These are phyloP conservation scores for Alopecurus myosuroides DNA, from an alignment of 176 grass and related monocot genomes.

Conservation along the genomic window DNA sequence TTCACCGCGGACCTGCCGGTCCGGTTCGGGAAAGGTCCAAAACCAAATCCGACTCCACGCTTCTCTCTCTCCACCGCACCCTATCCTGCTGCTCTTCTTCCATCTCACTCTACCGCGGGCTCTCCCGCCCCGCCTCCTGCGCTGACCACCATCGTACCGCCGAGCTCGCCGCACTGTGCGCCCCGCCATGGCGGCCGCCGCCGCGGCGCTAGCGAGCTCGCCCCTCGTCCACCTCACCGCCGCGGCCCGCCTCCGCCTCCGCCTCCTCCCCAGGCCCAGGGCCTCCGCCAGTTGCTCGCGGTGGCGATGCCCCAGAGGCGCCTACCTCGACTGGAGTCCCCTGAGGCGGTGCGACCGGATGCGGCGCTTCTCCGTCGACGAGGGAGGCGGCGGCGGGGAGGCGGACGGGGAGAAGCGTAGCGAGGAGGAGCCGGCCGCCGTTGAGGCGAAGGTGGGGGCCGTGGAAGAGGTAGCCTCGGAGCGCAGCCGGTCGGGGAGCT, in stretches of 20 bases:
- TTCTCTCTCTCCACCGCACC: not conserved
- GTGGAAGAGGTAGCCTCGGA: slow-evolving; percentile 52
- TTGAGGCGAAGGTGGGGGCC: slow-evolving; percentile 27
- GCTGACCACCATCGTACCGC: not conserved
- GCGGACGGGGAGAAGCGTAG: slow-evolving; percentile 37
- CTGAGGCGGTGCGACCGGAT: slow-evolving; percentile 33
- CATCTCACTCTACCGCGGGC: not conserved
- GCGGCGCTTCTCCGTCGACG: slow-evolving; percentile 54
- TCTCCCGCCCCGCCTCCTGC: slow-evolving; percentile 8
- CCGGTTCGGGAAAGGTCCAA: not conserved
- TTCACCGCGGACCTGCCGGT: not conserved
- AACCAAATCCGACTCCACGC: slow-evolving; percentile 14
- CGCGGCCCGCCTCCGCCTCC: slow-evolving; percentile 23
- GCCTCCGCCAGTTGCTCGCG: not conserved
- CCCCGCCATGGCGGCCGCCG: slow-evolving; percentile 32
- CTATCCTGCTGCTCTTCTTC: slow-evolving; percentile 16
- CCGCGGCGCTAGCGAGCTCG: slow-evolving; percentile 35
- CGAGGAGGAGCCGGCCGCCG: slow-evolving; percentile 32
- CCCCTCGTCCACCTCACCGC: slow-evolving; percentile 32
- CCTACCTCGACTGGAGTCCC: slow-evolving; percentile 18
- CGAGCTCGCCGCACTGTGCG: not conserved
- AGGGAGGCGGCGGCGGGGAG: slow-evolving; percentile 27
- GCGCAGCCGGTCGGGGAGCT: slow-evolving; percentile 36
- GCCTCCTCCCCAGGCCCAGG: slow-evolving; percentile 29
- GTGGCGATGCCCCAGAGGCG: not conserved